Conservation (phyloP, 495 filamentous ascomycete species). For the Xylaria castorea region DNA sequence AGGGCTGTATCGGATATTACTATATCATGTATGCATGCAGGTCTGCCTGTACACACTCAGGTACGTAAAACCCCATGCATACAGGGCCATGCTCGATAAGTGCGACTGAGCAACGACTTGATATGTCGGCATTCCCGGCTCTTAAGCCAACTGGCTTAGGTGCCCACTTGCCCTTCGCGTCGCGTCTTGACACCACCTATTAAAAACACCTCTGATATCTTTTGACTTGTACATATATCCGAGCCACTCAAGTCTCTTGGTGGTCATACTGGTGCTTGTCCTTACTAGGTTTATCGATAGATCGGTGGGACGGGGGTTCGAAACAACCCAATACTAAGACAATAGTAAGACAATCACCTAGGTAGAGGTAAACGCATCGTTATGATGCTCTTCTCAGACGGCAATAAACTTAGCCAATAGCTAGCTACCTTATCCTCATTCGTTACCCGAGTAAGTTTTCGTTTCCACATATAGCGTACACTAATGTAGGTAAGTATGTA, state of each 20-base stretch:
- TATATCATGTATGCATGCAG: slow-evolving; percentile 13
- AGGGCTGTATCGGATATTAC: background rate
- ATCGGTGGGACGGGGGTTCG: slow-evolving; percentile 6
- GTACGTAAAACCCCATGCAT: background rate
- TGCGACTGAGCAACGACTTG: background rate
- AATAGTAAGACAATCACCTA: background rate
- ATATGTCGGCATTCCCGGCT: background rate
- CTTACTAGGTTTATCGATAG: slow-evolving; percentile 9
- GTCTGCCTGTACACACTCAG: background rate
- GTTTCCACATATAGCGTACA: background rate
- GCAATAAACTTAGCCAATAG: background rate
- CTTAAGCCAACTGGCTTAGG: slow-evolving; percentile 13
- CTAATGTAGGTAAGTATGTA: slow-evolving; percentile 3
- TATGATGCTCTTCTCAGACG: background rate
- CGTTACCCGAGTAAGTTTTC: background rate
- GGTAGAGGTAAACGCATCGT: background rate
- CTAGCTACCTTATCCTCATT: background rate
- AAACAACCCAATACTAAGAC: background rate
- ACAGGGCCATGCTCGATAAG: background rate
- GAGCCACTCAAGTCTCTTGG: slow-evolving; percentile 10
- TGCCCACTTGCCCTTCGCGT: background rate
- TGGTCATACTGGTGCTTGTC: background rate
- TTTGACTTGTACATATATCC: background rate
- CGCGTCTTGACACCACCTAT: slow-evolving; percentile 4
- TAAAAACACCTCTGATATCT: slow-evolving; percentile 9